phyloP scores from a whole-genome alignment of 2,329 filamentous ascomycete genomes.

The Monilinia fructicola region DNA sequence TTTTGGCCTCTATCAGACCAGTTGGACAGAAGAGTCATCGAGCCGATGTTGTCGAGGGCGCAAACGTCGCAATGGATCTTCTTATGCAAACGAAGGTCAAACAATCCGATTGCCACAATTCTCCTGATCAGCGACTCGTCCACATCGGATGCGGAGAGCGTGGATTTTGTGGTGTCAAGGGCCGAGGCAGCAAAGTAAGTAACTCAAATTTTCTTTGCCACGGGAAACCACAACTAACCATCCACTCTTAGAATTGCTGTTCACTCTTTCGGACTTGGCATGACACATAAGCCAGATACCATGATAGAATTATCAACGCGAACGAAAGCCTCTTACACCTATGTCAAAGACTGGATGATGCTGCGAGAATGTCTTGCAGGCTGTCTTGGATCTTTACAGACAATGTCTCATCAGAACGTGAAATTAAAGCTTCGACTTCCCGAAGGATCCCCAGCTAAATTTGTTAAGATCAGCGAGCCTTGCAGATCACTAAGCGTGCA shows the following conservation, averaged over 20 bases:
- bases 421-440: slow-evolving; percentile 92
- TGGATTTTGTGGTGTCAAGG: slow-evolving; percentile 95
- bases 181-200: slow-evolving; percentile 94
- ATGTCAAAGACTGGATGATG: slow-evolving; percentile 99
- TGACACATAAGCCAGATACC: slow-evolving; percentile 97
- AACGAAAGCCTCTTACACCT: slow-evolving; percentile 96
- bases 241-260: slow-evolving; percentile 70
- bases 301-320: slow-evolving; percentile 96
- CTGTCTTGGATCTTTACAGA: slow-evolving; percentile 87
- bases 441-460: slow-evolving; percentile 95
- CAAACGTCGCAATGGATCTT: slow-evolving; percentile 97
- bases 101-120: slow-evolving; percentile 92
- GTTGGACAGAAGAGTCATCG: slow-evolving; percentile 96
- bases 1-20: slow-evolving; percentile 83
- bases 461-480: slow-evolving; percentile 94
- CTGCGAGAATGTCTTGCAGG: slow-evolving; percentile 92
- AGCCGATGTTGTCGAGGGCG: slow-evolving; percentile 94
- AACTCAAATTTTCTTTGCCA: slow-evolving; percentile 8
- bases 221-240: slow-evolving; percentile 34
- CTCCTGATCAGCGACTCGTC: slow-evolving; percentile 97
- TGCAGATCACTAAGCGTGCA: slow-evolving; percentile 94
- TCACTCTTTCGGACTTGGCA: slow-evolving; percentile 91
- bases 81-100: slow-evolving; percentile 97
- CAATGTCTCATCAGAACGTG: slow-evolving; percentile 95
- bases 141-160: slow-evolving; percentile 88